phyloP scores from a whole-genome alignment of 2,329 filamentous ascomycete species.

The Phoma sp. region DNA sequence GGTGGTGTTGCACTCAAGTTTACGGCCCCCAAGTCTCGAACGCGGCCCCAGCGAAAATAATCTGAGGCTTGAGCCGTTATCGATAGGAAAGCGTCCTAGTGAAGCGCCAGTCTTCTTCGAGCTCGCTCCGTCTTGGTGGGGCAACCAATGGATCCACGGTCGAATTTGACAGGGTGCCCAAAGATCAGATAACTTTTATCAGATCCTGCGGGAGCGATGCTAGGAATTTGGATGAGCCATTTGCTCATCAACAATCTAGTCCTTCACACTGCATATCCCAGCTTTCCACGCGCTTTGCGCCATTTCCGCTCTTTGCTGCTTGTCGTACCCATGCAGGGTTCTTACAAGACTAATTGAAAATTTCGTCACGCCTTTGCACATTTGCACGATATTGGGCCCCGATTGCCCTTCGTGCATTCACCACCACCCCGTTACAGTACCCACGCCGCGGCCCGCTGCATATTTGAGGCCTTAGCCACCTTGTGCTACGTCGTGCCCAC shows the following conservation, averaged over 20 bases:
- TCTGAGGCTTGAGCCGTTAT: slow-evolving; percentile 30
- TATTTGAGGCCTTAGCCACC: slow-evolving; percentile 24
- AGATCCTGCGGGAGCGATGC: slow-evolving; percentile 36
- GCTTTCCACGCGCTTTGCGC: slow-evolving; percentile 21
- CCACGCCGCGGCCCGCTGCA: slow-evolving; percentile 29
- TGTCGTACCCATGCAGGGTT: slow-evolving; percentile 30
- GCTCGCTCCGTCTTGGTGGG: slow-evolving; percentile 18
- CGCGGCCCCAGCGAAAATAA: slow-evolving; percentile 29
- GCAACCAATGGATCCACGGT: background rate
- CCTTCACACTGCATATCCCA: slow-evolving; percentile 20
- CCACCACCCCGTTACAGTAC: slow-evolving; percentile 26
- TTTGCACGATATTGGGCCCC: slow-evolving; percentile 34
- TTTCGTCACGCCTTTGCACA: slow-evolving; percentile 23
- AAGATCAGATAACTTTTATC: slow-evolving; percentile 21
- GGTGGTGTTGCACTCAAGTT: slow-evolving; percentile 15
- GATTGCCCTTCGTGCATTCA: slow-evolving; percentile 34
- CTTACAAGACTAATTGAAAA: slow-evolving; percentile 37
- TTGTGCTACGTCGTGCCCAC: slow-evolving; percentile 29
- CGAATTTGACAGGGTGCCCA: slow-evolving; percentile 2
- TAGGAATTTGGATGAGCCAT: slow-evolving; percentile 17
- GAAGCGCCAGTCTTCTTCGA: background rate
- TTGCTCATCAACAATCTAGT: slow-evolving; percentile 27
- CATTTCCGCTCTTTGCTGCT: slow-evolving; percentile 25
- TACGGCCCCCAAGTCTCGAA: slow-evolving; percentile 25
- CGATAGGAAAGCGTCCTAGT: slow-evolving; percentile 26